These are phyloP conservation scores for Albophoma yamanashiensis DNA, from an alignment of 2,329 filamentous ascomycete species.

Conservation along the genomic window DNA sequence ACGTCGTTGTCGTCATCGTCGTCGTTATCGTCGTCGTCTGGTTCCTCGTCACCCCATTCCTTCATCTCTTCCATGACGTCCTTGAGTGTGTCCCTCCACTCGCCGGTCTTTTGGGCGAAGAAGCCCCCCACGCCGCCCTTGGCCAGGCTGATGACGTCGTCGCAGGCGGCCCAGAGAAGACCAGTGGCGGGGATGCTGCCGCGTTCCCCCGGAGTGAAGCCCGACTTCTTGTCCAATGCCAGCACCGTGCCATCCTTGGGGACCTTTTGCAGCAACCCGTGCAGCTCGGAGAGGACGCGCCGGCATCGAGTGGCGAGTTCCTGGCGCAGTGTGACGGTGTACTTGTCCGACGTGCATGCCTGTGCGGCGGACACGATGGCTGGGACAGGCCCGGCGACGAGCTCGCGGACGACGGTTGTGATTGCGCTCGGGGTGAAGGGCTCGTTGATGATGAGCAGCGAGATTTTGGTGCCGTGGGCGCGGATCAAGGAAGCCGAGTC, in stretches of 20 bases:
- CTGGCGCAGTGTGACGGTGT: constrained; percentile 50
- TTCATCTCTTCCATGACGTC: constrained; percentile 81
- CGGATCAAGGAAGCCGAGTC: constrained; percentile 64
- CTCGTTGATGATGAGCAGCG: constrained; percentile 73
- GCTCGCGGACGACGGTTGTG: constrained; percentile 55
- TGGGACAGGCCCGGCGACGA: constrained; percentile 64
- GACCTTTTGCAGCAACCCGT: constrained; percentile 48
- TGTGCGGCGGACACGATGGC: constrained; percentile 63
- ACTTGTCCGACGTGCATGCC: constrained; percentile 48
- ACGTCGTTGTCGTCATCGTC: constrained; percentile 33
- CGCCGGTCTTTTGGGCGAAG: constrained; percentile 59
- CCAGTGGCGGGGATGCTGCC: constrained; percentile 58
- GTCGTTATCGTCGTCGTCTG: constrained; percentile 45
- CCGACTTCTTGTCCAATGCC: constrained; percentile 12
- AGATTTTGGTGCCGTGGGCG: constrained; percentile 80
- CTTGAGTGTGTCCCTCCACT: constrained; percentile 64
- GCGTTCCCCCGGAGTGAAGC: constrained; percentile 28
- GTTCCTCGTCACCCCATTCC: constrained; percentile 72
- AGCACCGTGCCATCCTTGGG: constrained; percentile 45
- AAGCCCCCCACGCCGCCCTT: constrained; percentile 59
- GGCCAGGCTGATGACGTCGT: constrained; percentile 55
- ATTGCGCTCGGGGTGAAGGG: constrained; percentile 78
- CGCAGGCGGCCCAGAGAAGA: constrained; percentile 75
- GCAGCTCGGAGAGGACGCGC: constrained; percentile 52
- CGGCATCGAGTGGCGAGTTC: constrained; percentile 53